A percentile compares a stretch with the other conserved stretches of the same genome.
Evolutionary conservation across 306 rosid species (phyloP).

Genomic region (Inga oerstediana): DNA sequence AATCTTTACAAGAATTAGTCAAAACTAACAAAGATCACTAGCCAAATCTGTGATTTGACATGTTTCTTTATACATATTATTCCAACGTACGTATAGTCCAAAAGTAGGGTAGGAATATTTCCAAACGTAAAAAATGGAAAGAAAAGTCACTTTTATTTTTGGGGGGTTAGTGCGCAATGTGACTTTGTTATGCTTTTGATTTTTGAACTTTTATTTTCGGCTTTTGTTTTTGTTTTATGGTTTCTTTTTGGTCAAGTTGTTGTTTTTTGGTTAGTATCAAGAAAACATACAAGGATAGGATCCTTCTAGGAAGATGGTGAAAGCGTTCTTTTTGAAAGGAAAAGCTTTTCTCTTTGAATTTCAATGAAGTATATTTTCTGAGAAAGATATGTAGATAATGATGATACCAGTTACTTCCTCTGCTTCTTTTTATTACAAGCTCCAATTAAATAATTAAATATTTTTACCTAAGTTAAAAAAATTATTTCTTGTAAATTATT

Average conservation of each 20-base stretch:
- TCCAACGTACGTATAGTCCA: neutral
- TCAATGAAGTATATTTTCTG: neutral
- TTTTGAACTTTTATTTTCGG: neutral
- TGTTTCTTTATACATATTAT: neutral
- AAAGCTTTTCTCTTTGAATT: neutral
- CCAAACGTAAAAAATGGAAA: neutral
- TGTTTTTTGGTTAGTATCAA: neutral
- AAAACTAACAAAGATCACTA: neutral
- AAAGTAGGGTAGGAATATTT: neutral
- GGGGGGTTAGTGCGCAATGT: constrained; percentile 15
- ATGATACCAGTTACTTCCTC: neutral
- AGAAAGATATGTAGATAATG: neutral
- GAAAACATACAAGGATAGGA: constrained; percentile 3
- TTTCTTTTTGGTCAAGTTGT: neutral
- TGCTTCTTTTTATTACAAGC: neutral
- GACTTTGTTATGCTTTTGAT: neutral
- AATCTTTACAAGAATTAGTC: neutral
- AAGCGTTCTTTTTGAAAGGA: constrained; percentile 9
- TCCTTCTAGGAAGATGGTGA: constrained; percentile 22
- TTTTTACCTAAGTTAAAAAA: no score
- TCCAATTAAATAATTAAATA: neutral
- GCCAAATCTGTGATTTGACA: neutral
- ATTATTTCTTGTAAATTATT: no score
- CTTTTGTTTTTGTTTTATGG: neutral
- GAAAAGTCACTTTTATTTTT: constrained; percentile 13